Conservation (phyloP, 139 green algal species). For the Pseudopediastrum boryanum region DNA sequence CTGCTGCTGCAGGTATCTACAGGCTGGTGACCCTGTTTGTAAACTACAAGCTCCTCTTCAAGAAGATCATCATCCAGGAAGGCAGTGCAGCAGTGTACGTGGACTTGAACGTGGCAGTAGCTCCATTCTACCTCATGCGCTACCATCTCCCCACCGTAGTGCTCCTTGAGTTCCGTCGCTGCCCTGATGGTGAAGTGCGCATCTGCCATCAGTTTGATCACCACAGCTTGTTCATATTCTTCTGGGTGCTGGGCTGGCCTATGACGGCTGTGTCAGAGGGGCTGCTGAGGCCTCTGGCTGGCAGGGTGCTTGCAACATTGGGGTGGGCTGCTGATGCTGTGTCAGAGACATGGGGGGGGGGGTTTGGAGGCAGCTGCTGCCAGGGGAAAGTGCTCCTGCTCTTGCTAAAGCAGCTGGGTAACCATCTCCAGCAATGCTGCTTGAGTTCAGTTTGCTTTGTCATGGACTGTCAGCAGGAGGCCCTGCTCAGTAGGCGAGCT, state of each 20-base stretch:
- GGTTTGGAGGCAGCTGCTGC: no score
- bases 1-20: not conserved
- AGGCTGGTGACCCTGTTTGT: no score
- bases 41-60: conserved; percentile 17
- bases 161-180: not conserved
- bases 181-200: not conserved
- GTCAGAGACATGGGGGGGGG: not conserved
- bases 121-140: conserved; percentile 18
- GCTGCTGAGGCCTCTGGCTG: not conserved
- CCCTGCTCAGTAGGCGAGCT: no score
- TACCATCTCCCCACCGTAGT: conserved; percentile 24
- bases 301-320: not conserved
- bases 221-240: conserved; percentile 14
- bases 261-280: not conserved
- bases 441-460: no score
- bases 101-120: conserved; percentile 10
- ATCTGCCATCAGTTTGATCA: conserved; percentile 34
- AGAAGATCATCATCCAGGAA: conserved; percentile 5
- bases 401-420: no score
- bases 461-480: no score
- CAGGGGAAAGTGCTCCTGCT: no score
- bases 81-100: conserved; percentile 2
- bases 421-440: no score
- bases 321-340: not conserved
- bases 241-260: conserved; percentile 29